phyloP scores from a whole-genome alignment of 768 basidiomycete species.

The Xerocomellus chrysenteron region DNA sequence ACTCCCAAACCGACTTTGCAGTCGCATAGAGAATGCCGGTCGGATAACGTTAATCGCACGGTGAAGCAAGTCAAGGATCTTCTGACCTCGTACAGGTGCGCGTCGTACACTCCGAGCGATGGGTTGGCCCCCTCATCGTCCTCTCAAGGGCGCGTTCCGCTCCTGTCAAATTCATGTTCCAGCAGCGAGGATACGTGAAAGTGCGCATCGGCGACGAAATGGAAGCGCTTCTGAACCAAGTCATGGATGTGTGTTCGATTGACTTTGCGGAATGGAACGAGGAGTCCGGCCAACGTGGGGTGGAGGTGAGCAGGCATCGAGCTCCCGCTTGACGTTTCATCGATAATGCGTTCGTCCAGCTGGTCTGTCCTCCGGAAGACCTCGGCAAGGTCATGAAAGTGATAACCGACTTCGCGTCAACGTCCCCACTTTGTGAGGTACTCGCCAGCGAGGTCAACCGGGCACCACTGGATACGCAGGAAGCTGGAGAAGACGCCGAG shows the following conservation, averaged over 20 bases:
- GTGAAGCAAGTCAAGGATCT: slow-evolving; percentile 55
- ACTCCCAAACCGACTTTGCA: slow-evolving; percentile 21
- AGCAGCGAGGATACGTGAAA: slow-evolving; percentile 51
- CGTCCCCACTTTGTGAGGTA: slow-evolving; percentile 37
- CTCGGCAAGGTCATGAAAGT: slow-evolving; percentile 40
- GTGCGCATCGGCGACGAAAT: slow-evolving; percentile 40
- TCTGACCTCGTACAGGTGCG: slow-evolving; percentile 49
- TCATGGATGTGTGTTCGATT: slow-evolving; percentile 42
- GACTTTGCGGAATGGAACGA: slow-evolving; percentile 43
- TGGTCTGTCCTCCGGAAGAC: slow-evolving; percentile 43
- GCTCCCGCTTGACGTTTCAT: neutral
- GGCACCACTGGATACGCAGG: slow-evolving; percentile 44
- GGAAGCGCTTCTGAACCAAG: slow-evolving; percentile 38
- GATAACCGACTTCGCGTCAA: slow-evolving; percentile 26
- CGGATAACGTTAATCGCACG: slow-evolving; percentile 66
- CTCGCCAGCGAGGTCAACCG: slow-evolving; percentile 54
- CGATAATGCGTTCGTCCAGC: slow-evolving; percentile 29
- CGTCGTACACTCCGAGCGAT: neutral
- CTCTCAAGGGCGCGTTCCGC: slow-evolving; percentile 55
- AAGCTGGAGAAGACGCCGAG: slow-evolving; percentile 38
- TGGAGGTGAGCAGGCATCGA: slow-evolving; percentile 31
- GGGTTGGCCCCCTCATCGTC: neutral
- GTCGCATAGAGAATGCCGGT: slow-evolving; percentile 51
- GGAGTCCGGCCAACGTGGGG: slow-evolving; percentile 32
- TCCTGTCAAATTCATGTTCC: slow-evolving; percentile 66